Evolutionary conservation across 495 filamentous ascomycete species (phyloP).

Genomic region (Annulohypoxylon maeteangense): DNA sequence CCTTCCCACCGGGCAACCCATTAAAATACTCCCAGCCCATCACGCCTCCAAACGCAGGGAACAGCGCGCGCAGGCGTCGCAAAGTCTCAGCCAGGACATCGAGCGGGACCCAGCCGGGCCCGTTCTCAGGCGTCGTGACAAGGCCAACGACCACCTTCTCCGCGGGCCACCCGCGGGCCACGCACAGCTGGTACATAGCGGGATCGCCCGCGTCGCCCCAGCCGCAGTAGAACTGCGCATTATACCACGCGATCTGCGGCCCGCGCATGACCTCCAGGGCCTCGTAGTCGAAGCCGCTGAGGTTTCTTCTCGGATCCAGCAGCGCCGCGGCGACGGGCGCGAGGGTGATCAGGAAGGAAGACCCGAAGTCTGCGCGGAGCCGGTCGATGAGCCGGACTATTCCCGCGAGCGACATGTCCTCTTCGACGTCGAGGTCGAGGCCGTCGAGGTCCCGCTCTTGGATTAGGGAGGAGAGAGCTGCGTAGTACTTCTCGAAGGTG

Average conservation of each 20-base stretch:
- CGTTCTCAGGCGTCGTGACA: constrained; percentile 75
- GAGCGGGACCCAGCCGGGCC: constrained; percentile 58
- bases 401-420: constrained; percentile 75
- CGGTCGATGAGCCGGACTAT: constrained; percentile 76
- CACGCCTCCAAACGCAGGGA: constrained; percentile 77
- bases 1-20: constrained; percentile 65
- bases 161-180: constrained; percentile 71
- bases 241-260: constrained; percentile 77
- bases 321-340: constrained; percentile 82
- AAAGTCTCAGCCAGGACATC: constrained; percentile 54
- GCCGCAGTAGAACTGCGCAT: constrained; percentile 85
- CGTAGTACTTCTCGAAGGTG: constrained; percentile 75
- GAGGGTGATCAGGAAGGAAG: constrained; percentile 77
- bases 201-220: constrained; percentile 74
- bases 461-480: constrained; percentile 69
- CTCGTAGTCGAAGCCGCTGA: constrained; percentile 81
- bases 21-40: constrained; percentile 94
- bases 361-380: constrained; percentile 76
- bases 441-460: constrained; percentile 69
- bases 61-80: too few relatives aligned
- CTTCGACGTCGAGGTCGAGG: constrained; percentile 86
- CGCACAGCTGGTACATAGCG: constrained; percentile 69
- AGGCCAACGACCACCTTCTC: constrained; percentile 76
- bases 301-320: constrained; percentile 60
- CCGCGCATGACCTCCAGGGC: constrained; percentile 63